Percentiles rank a stretch among this genome's conserved stretches.
phyloP scores from a whole-genome alignment of 257 asterid species.

The Gynochthodes officinalis region DNA sequence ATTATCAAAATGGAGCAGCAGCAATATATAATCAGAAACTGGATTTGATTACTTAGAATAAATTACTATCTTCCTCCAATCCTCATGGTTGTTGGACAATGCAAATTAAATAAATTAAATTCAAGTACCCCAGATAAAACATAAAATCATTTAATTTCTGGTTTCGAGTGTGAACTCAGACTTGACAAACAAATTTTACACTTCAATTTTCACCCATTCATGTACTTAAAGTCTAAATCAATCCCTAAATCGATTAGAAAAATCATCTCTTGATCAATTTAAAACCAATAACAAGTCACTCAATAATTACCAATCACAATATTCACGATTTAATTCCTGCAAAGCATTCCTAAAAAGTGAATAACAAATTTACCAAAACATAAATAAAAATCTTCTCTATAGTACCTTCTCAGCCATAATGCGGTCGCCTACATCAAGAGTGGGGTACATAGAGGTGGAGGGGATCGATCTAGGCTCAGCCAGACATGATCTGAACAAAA shows the following conservation, averaged over 20 bases:
- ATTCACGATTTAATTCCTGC: background rate
- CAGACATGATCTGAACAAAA: conserved; percentile 72
- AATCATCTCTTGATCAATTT: background rate
- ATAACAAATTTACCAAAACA: background rate
- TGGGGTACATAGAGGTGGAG: conserved; percentile 87
- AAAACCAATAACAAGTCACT: background rate
- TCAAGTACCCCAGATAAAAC: too few relatives aligned
- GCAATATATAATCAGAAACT: background rate
- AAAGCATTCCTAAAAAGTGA: background rate
- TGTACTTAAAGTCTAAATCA: background rate
- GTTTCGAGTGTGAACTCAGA: too few relatives aligned
- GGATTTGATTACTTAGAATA: background rate
- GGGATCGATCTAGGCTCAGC: conserved; percentile 99
- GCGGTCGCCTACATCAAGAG: conserved; percentile 88
- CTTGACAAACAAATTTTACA: background rate
- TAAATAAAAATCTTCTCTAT: background rate
- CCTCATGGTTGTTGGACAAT: background rate
- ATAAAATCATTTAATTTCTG: too few relatives aligned
- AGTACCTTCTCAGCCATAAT: conserved; percentile 90
- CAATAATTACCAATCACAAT: background rate
- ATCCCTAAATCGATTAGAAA: too few relatives aligned
- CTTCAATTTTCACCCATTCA: background rate
- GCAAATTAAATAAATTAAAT: too few relatives aligned
- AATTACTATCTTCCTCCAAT: background rate
- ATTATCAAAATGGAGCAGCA: background rate